A percentile compares a stretch with the other conserved stretches of the same genome.
phyloP scores from a whole-genome alignment of 2,329 filamentous ascomycete species.

The Capronia coronata region DNA sequence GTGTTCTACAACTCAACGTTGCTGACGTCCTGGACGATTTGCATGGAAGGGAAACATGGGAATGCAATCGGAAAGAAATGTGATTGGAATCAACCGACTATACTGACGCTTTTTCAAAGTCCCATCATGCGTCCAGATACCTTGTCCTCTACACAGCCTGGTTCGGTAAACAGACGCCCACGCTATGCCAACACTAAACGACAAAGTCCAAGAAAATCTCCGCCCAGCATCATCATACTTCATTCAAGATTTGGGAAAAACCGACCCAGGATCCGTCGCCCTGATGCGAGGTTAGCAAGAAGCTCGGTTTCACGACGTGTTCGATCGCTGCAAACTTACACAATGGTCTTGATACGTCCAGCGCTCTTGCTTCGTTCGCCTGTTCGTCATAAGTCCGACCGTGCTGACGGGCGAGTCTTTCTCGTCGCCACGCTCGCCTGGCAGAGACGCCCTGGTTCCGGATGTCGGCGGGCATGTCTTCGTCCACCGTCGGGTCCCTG shows the following conservation, averaged over 20 bases:
- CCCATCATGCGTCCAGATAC: conserved; percentile 8
- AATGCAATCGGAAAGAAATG: no score
- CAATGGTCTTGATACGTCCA: conserved; percentile 18
- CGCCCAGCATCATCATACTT: conserved; percentile 1
- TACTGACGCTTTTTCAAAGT: conserved; percentile 6
- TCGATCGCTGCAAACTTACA: conserved; percentile 15
- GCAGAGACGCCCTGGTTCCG: conserved; percentile 23
- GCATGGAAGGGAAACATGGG: no score
- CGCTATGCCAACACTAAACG: conserved; percentile 15
- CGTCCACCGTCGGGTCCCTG: conserved; percentile 6
- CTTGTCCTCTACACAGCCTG: background rate
- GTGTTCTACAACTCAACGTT: no score
- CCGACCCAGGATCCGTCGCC: conserved; percentile 21
- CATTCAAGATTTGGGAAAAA: conserved; percentile 18
- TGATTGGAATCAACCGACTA: no score
- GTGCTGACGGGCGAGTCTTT: conserved; percentile 23
- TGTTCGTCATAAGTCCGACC: conserved; percentile 20
- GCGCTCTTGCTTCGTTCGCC: conserved; percentile 19
- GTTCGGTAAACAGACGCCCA: conserved; percentile 8
- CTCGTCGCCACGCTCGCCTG: conserved; percentile 25
- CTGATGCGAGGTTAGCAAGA: conserved; percentile 10
- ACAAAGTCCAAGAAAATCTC: background rate
- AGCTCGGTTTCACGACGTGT: background rate
- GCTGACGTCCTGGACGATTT: no score
- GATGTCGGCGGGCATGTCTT: conserved; percentile 24